These are phyloP conservation scores for Aspergillus thermomutatus DNA, from an alignment of 2,329 filamentous ascomycete genomes.

Conservation along the genomic window DNA sequence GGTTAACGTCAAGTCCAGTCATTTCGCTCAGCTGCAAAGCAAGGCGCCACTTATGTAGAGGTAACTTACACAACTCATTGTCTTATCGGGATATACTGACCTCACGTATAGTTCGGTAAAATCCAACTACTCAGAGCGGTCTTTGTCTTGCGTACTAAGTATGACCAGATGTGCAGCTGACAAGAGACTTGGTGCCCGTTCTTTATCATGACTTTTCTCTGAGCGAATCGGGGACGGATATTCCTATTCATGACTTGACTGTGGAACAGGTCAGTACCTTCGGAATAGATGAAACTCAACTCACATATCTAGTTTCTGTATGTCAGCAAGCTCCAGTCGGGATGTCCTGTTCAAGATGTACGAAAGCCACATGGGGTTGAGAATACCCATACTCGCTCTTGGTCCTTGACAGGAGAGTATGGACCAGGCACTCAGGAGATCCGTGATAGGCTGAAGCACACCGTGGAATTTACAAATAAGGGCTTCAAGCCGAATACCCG, in stretches of 20 bases:
- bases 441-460: constrained; percentile 33
- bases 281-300: neutral
- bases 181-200: constrained; percentile 39
- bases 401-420: constrained; percentile 18
- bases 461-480: constrained; percentile 38
- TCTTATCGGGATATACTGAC: neutral
- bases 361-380: neutral
- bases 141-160: neutral
- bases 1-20: constrained; percentile 19
- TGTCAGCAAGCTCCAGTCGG: constrained; percentile 24
- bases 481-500: constrained; percentile 37
- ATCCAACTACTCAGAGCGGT: neutral
- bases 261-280: constrained; percentile 33
- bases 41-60: constrained; percentile 36
- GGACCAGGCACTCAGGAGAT: constrained; percentile 9
- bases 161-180: constrained; percentile 40
- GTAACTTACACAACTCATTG: constrained; percentile 17
- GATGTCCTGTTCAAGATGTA: no score
- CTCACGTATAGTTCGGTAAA: constrained; percentile 10
- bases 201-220: constrained; percentile 44
- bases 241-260: constrained; percentile 39
- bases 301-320: constrained; percentile 26
- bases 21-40: constrained; percentile 31
- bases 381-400: constrained; percentile 11
- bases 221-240: constrained; percentile 42